Base-by-base conservation (phyloP, 2,329 filamentous ascomycete genomes). In the Penicillium palitans region DNA sequence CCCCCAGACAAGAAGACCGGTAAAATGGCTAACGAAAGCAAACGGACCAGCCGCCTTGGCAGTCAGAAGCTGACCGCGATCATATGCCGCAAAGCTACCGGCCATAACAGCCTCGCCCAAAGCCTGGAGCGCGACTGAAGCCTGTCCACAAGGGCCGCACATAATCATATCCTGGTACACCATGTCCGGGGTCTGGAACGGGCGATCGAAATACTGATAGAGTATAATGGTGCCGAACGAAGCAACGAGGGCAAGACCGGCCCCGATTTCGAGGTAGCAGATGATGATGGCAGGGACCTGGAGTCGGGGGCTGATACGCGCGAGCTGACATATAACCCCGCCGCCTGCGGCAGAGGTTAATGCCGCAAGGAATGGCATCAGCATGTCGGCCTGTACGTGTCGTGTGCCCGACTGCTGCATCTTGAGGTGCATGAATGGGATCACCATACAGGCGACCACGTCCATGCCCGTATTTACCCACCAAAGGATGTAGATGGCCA, bases 131-230 rank as follows among this genome's bases (percentile, higher is more conserved):
- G 78, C 78, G 46, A 75, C 78, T 27, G 72, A 72, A 6, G 66
- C 72, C 60, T 78, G 75, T 0, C 75, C 75, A 55, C 74, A 78
- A 0, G 77, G 76, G 0, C 75, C 76, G 58, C 71, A 75, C 10
- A 78, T 57, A 8, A 79, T 75, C 75, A 78, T 78, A 25, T 76
- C 72, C 48, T 76, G 71, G 53, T 71, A 75, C 19, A 73, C 64
- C 9, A 68, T 62, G 0, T 66, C 62, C 4, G 63, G 44, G 5
- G 59, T 46, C 1, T 69, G 70, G 13, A 62, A 66, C 5, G 53
- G 33, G 15, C 66, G 63, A 48, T 68, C 61, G 45, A 74, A 72
- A 27, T 74, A 69, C 6, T 73, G 68, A 17, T 67, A 64, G 45
- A 75, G 57, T 63, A 77, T 72, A 8, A 77, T 61, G 25, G 68